phyloP scores from a whole-genome alignment of 2,329 filamentous ascomycete genomes.

The Dactylellina drechsleri region DNA sequence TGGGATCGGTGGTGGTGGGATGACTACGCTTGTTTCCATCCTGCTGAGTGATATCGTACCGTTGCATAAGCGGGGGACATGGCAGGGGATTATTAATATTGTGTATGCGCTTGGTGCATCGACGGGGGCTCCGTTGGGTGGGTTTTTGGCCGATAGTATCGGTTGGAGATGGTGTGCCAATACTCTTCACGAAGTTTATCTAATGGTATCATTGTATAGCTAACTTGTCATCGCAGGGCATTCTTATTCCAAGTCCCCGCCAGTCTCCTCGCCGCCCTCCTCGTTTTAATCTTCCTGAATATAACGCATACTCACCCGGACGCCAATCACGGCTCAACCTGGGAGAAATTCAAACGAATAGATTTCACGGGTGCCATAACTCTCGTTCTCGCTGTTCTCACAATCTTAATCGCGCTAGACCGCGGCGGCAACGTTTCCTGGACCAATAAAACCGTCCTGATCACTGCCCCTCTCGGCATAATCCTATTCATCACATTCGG shows the following conservation, averaged over 20 bases:
- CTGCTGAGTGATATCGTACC: slow-evolving; percentile 77
- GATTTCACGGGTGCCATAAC: slow-evolving; percentile 78
- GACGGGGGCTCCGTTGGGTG: slow-evolving; percentile 75
- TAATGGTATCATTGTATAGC: not conserved
- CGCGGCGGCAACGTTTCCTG: slow-evolving; percentile 78
- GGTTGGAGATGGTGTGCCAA: slow-evolving; percentile 75
- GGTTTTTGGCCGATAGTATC: slow-evolving; percentile 75
- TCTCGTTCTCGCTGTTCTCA: slow-evolving; percentile 73
- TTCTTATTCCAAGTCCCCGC: slow-evolving; percentile 78
- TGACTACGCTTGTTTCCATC: slow-evolving; percentile 70
- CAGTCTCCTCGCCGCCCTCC: slow-evolving; percentile 72
- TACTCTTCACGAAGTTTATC: slow-evolving; percentile 47
- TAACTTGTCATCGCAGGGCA: slow-evolving; percentile 63
- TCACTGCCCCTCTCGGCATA: slow-evolving; percentile 68
- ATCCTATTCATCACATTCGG: slow-evolving; percentile 74
- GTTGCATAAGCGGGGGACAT: slow-evolving; percentile 75
- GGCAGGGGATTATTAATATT: slow-evolving; percentile 79
- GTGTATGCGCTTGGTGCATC: slow-evolving; percentile 76
- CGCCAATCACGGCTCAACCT: slow-evolving; percentile 70
- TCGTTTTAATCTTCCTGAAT: slow-evolving; percentile 71
- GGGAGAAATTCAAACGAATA: slow-evolving; percentile 67
- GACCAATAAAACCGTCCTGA: slow-evolving; percentile 69
- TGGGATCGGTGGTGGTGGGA: slow-evolving; percentile 59
- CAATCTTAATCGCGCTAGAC: slow-evolving; percentile 76
- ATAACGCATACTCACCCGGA: slow-evolving; percentile 69